Base-by-base conservation (phyloP, 2,329 filamentous ascomycete species). In the Aspergillus caelatus region DNA sequence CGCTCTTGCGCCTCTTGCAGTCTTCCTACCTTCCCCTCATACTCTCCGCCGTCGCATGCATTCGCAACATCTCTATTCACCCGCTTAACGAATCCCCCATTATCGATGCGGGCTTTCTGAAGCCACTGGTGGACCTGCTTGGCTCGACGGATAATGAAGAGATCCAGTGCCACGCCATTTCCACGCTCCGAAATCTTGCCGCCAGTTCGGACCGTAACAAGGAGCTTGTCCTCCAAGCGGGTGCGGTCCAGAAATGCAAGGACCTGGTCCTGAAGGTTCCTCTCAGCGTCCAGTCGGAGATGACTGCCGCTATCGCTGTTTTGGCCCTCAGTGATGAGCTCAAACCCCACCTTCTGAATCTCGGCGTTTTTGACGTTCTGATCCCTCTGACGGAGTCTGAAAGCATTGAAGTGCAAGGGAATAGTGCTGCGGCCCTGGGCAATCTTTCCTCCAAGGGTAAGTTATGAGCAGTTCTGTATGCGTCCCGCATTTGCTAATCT, bases 281-380 rank as follows among this genome's bases (percentile, higher is more conserved):
- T 0, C 86, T 98, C 56, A 94, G 92, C 45, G 95, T 99, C 2
- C 95, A 99, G 77, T 97, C 94, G 2, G 95, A 99, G 79, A 99
- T 99, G 95, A 99, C 95, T 5, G 95, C 95, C n/a, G 95, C 95
- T 1, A 97, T 99, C 78, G 95, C 95, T 43, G 95, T 99, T 16
- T 85, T 99, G 67, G 95, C 95, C 21, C 82, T 99, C 58, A 97
- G 94, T 71, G 95, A 99, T 72, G 95, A 99, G 67, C 86, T 99
- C 63, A 99, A 99, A 81, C 88, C 91, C 5, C 92, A 96, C 74
- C 85, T 99, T 14, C 82, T 99, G 60, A 94, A 92, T 65, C 85
- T 98, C 2, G 95, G 94, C 26, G 94, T 99, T 1, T 98, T 98
- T 74, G 95, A 97, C 74, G 94, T 98, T 14, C 82, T 99, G 62